Conservation (phyloP, 129 eudicot species). For the Artemisia annua region DNA sequence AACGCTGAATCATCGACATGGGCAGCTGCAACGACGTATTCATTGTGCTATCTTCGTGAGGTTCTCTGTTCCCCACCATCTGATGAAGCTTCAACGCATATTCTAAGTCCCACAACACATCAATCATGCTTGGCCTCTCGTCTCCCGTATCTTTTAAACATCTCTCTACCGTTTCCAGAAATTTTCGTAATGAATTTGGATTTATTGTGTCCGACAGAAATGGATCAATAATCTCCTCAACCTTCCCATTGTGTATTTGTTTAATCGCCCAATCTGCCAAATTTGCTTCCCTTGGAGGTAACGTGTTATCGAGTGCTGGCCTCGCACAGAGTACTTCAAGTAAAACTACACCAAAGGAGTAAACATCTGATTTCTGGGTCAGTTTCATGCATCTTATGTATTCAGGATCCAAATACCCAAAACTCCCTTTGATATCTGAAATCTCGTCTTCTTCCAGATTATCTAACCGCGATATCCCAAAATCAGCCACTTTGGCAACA, state of each 20-base stretch:
- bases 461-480: conserved; percentile 52
- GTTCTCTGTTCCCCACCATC: conserved; percentile 22
- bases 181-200: conserved; percentile 49
- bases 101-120: conserved; percentile 70
- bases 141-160: conserved; percentile 51
- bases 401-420: conserved; percentile 73
- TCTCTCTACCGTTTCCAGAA: conserved; percentile 48
- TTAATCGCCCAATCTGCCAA: conserved; percentile 59
- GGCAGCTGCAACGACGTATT: conserved; percentile 42
- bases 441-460: conserved; percentile 36
- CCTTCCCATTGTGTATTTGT: conserved; percentile 38
- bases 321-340: conserved; percentile 68
- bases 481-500: conserved; percentile 65
- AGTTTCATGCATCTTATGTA: conserved; percentile 47
- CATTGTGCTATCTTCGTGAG: conserved; percentile 44
- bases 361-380: conserved; percentile 65
- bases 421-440: conserved; percentile 56
- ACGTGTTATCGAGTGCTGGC: conserved; percentile 42
- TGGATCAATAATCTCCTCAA: conserved; percentile 51
- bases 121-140: conserved; percentile 69
- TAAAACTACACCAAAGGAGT: conserved; percentile 65
- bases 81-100: conserved; percentile 56
- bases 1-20: conserved; percentile 27
- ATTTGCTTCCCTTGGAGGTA: conserved; percentile 48
- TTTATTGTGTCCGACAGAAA: conserved; percentile 44